Conservation (phyloP, 108 stramenopile species). For the Epithemia pelagica region DNA sequence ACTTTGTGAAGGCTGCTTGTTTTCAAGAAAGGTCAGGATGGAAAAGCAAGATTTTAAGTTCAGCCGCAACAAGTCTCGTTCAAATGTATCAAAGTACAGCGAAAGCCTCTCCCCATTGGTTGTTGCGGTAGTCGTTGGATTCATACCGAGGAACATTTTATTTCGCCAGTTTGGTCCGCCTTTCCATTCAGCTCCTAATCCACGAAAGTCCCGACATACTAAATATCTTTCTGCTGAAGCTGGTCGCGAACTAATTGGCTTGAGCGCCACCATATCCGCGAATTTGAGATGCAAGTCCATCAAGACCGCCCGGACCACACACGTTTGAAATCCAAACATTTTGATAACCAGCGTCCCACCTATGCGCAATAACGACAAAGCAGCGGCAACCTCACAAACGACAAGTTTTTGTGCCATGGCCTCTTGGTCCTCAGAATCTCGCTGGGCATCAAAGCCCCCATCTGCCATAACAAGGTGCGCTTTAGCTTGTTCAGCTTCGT, state of each 20-base stretch:
- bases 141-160: slow-evolving; percentile 36
- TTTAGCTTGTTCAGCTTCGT: neutral
- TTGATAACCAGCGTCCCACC: slow-evolving; percentile 68
- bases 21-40: slow-evolving; percentile 39
- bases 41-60: slow-evolving; percentile 54
- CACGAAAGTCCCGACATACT: slow-evolving; percentile 51
- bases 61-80: slow-evolving; percentile 38
- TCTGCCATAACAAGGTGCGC: slow-evolving; percentile 78
- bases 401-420: slow-evolving; percentile 58
- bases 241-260: slow-evolving; percentile 78
- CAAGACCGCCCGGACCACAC: slow-evolving; percentile 32
- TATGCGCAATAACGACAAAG: slow-evolving; percentile 38
- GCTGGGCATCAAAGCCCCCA: slow-evolving; percentile 87
- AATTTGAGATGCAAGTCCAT: slow-evolving; percentile 30
- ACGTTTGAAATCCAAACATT: slow-evolving; percentile 72
- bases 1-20: neutral
- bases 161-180: slow-evolving; percentile 47
- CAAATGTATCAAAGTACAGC: slow-evolving; percentile 29
- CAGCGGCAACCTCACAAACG: slow-evolving; percentile 71
- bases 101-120: slow-evolving; percentile 10
- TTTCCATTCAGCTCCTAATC: slow-evolving; percentile 29
- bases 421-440: slow-evolving; percentile 76
- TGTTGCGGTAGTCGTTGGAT: neutral
- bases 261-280: slow-evolving; percentile 42
- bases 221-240: slow-evolving; percentile 84